These are phyloP conservation scores for Thermothielavioides terrestris DNA, from an alignment of 495 filamentous ascomycete species.

Conservation along the genomic window DNA sequence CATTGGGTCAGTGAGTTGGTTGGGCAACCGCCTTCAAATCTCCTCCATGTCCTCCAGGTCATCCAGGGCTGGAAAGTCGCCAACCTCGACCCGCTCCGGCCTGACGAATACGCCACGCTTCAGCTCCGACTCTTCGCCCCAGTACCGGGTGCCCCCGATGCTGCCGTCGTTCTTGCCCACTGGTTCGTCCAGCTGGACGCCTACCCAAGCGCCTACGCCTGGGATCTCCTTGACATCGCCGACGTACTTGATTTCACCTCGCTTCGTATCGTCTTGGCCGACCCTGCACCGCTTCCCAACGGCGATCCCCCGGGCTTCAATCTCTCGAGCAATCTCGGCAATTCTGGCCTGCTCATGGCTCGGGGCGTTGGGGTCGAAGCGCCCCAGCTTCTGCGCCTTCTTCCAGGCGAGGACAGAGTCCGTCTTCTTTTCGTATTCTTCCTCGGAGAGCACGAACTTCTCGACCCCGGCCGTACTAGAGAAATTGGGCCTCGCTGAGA, in stretches of 20 bases:
- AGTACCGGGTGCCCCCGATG: conserved; percentile 69
- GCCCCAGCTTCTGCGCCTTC: conserved; percentile 79
- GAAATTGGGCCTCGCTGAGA: conserved; percentile 62
- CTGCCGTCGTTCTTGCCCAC: conserved; percentile 87
- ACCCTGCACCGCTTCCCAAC: conserved; percentile 58
- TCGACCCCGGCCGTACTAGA: conserved; percentile 68
- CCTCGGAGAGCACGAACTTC: conserved; percentile 75
- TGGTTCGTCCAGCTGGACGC: conserved; percentile 77
- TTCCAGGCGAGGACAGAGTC: conserved; percentile 94
- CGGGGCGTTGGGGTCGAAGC: conserved; percentile 82
- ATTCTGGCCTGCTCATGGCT: conserved; percentile 61
- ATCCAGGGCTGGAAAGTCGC: conserved; percentile 68
- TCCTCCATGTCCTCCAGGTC: conserved; percentile 84
- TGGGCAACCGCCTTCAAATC: conserved; percentile 42
- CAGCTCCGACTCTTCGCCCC: conserved; percentile 48
- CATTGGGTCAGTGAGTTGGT: neutral
- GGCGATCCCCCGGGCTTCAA: conserved; percentile 56
- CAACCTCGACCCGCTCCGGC: conserved; percentile 81
- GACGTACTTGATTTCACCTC: conserved; percentile 77
- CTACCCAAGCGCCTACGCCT: conserved; percentile 69
- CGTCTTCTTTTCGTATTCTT: conserved; percentile 71
- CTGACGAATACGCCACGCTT: conserved; percentile 83
- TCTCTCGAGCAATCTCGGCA: conserved; percentile 53
- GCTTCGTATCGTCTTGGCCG: conserved; percentile 55
- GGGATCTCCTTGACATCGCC: conserved; percentile 79